A percentile compares a stretch with the other conserved stretches of the same genome.
Conservation (phyloP, 331 rosid species). For the Arachis monticola region DNA sequence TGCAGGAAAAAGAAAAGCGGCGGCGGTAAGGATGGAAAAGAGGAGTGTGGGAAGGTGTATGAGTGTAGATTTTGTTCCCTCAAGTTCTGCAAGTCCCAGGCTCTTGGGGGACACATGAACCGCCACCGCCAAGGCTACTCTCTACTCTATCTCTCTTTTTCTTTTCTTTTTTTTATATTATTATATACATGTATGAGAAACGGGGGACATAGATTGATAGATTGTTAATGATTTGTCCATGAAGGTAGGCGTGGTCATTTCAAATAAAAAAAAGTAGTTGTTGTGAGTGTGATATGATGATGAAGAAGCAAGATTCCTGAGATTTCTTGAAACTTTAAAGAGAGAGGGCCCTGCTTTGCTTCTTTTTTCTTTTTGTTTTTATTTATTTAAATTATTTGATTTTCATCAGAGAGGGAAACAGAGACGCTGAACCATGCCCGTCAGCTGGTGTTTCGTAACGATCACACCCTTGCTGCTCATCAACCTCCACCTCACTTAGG, state of each 20-base stretch:
- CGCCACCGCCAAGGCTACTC: conserved; percentile 97
- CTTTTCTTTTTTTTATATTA: not conserved
- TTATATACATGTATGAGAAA: not conserved
- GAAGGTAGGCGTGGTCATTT: conserved; percentile 52
- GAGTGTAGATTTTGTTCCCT: conserved; percentile 99
- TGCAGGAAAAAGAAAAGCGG: conserved; percentile 85
- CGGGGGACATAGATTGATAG: conserved; percentile 5
- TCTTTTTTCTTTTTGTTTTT: conserved; percentile 30
- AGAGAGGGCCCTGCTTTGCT: not conserved
- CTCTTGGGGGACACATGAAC: conserved; percentile 99
- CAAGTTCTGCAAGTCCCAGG: conserved; percentile 99
- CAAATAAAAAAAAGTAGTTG: conserved; percentile 33
- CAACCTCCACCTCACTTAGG: conserved; percentile 73
- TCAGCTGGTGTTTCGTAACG: conserved; percentile 84
- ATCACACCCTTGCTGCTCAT: conserved; percentile 65
- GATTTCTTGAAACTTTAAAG: conserved; percentile 21
- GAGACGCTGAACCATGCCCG: conserved; percentile 97
- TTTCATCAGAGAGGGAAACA: conserved; percentile 83
- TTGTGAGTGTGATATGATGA: no score
- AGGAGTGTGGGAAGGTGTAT: conserved; percentile 85
- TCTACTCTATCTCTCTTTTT: not conserved
- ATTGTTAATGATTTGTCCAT: conserved; percentile 41
- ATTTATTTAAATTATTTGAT: not conserved
- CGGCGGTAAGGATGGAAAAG: conserved; percentile 77
- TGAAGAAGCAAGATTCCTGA: conserved; percentile 1